Evolutionary conservation across 176 grass and related monocot genomes (phyloP), one percentile per base, ranked within the genome.

Genomic region (Phoenix roebelenii): DNA sequence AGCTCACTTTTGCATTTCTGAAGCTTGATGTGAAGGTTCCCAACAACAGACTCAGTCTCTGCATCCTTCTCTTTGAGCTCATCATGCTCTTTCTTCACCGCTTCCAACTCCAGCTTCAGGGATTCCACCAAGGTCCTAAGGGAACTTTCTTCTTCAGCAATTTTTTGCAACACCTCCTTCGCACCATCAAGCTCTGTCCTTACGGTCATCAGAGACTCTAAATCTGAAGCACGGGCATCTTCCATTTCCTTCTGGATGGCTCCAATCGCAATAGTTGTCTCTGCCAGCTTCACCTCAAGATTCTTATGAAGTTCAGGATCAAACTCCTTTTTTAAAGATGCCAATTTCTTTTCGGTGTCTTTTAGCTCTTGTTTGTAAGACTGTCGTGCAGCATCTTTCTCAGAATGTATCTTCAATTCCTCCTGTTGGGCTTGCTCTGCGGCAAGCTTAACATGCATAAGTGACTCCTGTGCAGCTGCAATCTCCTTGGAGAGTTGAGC

Each of bases 1-100:
- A 96, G 83, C 70, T 90, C 92, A 72, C 64, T 82, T 76, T 96
- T 96, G 78, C 86, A 96, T 53, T 88, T 90, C 63, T 96, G 83
- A 86, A 96, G 77, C 69, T 90, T 96, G 19, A 75, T 17, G 23
- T 90, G 86, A 79, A 96, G 81, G 35, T 96, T 77, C 20, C 72
- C 75, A 5, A 96, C 79, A 25, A 85, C 63, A 39, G 77, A 77
- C 72, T 90, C 86, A 2, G 83, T 96, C 77, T 87, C 86, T 52
- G 78, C 74, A 72, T 96, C 92, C 72, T 87, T 90, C 52, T 74
- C 67, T 83, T 87, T 90, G n/a, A 96, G 80, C 65, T 90, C 80
- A 50, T 71, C 64, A 15, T 90, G 92, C 68, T 97, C 92, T 73
- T 88, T 66, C 66, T 75, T 90, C 49, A 83, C 78, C 61, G 69